Evolutionary conservation across 2,329 filamentous ascomycete species (phyloP), one percentile per base, ranked within the genome.

Genomic region (Xylaria sp.): DNA sequence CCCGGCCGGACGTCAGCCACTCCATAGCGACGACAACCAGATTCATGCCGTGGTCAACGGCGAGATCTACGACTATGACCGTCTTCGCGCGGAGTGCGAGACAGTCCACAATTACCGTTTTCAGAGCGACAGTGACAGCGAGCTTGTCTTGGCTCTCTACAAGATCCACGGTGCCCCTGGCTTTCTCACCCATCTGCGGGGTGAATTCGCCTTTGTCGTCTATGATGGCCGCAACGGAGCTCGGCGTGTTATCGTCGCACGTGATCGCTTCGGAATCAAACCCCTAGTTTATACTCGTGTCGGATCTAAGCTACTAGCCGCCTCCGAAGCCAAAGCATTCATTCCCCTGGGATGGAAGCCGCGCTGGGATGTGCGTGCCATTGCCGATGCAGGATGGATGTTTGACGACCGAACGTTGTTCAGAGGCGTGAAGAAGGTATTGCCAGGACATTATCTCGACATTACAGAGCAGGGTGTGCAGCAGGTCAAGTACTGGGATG

Each of bases 181-280:
- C 1, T 74, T 80, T 38, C 70, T 80, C 7, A 70, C 75, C 22
- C 79, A 85, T 62, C 76, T 88, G 3, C 79, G 85, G 5, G 86
- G 86, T 22, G 86, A 88, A 70, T 88, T 87, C 68, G 80, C 85
- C 1, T 77, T 87, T 17, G 81, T 85, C 13, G 71, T 88, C 0
- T 86, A 82, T 62, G 85, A 88, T 67, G 79, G 79, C 15, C 75
- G 77, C 15, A 72, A 75, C 1, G 73, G 81, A 61, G 65, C 78
- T 0, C 33, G 13, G 33, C 51, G 51, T 25, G 76, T 87, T 45
- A 74, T 88, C 42, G 84, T 82, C 0, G 85, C 79, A 1, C 75
- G 85, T 20, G 86, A 89, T 72, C 81, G 86, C 0, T 87, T 82
- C 72, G 86, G 86, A 3, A 84, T 88, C 71, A 88, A 88, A 73